These are phyloP conservation scores for Aspergillus panamensis DNA, from an alignment of 495 filamentous ascomycete species.

Conservation along the genomic window DNA sequence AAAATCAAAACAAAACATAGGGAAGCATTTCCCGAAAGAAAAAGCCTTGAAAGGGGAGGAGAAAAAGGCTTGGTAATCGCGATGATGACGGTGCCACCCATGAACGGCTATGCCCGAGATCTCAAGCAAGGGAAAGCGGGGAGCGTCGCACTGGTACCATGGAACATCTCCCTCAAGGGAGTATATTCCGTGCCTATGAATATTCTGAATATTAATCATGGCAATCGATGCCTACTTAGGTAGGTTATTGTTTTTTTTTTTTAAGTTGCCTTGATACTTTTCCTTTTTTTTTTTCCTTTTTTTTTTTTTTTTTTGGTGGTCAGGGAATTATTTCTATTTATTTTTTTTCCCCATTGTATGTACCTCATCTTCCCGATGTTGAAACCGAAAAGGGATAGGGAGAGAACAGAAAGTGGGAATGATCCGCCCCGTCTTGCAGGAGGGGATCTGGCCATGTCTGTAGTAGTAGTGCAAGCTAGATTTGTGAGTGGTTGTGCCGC, in stretches of 20 bases:
- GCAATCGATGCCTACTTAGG: no score
- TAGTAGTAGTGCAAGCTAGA: conserved; percentile 11
- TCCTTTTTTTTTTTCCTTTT: no score
- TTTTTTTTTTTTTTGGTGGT: neutral
- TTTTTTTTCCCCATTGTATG: neutral
- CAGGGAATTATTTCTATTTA: neutral
- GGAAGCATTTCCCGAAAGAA: neutral
- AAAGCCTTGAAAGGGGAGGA: neutral
- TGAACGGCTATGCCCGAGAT: conserved; percentile 30
- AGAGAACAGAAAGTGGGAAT: neutral
- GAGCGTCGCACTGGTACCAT: conserved; percentile 24
- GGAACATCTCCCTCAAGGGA: conserved; percentile 17
- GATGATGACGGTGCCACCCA: conserved; percentile 25
- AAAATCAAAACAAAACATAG: neutral
- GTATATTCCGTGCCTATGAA: no score
- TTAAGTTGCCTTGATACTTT: no score
- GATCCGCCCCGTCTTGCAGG: conserved; percentile 5
- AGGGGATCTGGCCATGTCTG: conserved; percentile 21
- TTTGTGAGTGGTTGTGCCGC: conserved; percentile 15
- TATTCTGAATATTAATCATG: neutral
- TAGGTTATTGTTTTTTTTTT: no score
- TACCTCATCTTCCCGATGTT: neutral
- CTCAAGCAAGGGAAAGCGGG: conserved; percentile 29
- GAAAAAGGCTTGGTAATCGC: conserved; percentile 1
- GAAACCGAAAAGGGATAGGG: neutral